A percentile compares a stretch with the other conserved stretches of the same genome.
These are phyloP conservation scores for Trichosporon asahii DNA, from an alignment of 1,284 basidiomycete genomes.

Conservation along the genomic window DNA sequence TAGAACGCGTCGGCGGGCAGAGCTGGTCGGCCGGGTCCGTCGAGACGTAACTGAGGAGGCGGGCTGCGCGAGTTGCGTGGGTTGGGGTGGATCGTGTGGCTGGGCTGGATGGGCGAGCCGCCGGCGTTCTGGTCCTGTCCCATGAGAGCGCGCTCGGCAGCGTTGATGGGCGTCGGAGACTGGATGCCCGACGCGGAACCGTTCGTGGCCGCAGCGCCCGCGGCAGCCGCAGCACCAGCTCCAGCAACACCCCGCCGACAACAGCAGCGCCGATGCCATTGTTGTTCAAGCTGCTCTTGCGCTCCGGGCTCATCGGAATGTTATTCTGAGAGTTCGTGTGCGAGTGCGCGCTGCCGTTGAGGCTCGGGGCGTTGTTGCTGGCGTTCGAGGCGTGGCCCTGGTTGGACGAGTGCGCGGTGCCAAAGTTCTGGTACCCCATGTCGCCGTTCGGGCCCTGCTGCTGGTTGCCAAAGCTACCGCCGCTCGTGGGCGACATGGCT, in stretches of 20 bases:
- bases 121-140: conserved; percentile 29
- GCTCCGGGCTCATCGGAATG: conserved; percentile 7
- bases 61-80: conserved; percentile 35
- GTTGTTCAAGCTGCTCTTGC: background rate
- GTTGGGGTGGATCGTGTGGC: conserved; percentile 29
- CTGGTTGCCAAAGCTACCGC: conserved; percentile 39
- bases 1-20: conserved; percentile 61
- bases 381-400: conserved; percentile 9
- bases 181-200: conserved; percentile 3
- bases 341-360: conserved; percentile 2
- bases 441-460: conserved; percentile 11
- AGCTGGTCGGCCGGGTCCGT: conserved; percentile 36
- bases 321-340: background rate
- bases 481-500: conserved; percentile 51
- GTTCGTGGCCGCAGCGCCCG: background rate
- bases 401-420: background rate
- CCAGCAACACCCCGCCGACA: background rate
- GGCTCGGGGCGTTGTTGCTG: conserved; percentile 22
- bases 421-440: conserved; percentile 4
- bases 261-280: background rate
- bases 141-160: conserved; percentile 16
- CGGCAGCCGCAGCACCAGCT: conserved; percentile 6
- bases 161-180: conserved; percentile 15
- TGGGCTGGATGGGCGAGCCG: conserved; percentile 23
- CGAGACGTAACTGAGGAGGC: conserved; percentile 37